Percentiles rank a stretch among this genome's conserved stretches.
phyloP scores from a whole-genome alignment of 2,329 filamentous ascomycete genomes.

The Aspergillus aculeatus region DNA sequence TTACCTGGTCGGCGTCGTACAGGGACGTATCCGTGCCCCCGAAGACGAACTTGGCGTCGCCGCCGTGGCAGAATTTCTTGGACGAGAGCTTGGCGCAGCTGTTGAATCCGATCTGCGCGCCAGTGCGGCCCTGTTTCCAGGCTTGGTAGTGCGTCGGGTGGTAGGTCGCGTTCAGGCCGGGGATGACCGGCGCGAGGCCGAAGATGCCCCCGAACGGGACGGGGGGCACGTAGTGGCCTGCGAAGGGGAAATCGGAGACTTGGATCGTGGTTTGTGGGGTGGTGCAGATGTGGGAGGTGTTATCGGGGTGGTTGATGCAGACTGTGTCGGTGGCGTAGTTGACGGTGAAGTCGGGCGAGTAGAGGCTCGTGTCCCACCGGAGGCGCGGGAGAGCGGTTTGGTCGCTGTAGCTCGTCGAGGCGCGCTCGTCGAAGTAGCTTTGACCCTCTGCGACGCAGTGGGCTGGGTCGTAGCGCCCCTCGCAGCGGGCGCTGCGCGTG shows the following conservation, averaged over 20 bases:
- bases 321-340: neutral
- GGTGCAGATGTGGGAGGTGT: neutral
- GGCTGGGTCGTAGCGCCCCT: neutral
- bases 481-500: neutral
- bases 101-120: neutral
- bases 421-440: neutral
- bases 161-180: neutral
- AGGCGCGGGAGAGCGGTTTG: neutral
- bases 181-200: neutral
- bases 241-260: conserved; percentile 1
- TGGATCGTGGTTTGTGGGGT: neutral
- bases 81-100: neutral
- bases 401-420: neutral
- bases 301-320: neutral
- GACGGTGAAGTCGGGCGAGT: neutral
- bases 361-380: neutral
- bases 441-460: neutral
- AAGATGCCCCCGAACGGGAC: neutral
- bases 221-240: neutral
- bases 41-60: neutral
- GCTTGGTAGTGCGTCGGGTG: neutral
- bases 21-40: neutral
- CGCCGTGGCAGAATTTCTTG: neutral
- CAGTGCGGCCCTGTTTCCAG: neutral
- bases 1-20: neutral